phyloP scores from a whole-genome alignment of 345 rosid species.

The Kandelia obovata region DNA sequence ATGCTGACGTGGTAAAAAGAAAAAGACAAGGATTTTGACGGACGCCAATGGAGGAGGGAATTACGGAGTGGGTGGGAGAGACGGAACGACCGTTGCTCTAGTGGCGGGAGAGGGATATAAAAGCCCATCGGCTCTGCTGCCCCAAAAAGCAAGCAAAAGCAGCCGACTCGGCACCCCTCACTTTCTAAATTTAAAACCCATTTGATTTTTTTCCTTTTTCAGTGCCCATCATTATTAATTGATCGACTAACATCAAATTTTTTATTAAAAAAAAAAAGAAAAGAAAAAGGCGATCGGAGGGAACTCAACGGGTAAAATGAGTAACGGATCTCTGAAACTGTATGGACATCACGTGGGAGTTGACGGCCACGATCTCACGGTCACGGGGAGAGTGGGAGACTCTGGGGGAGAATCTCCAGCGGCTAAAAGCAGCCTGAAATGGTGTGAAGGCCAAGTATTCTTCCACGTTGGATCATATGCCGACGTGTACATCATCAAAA shows the following conservation, averaged over 20 bases:
- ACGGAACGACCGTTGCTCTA: background rate
- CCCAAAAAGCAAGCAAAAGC: background rate
- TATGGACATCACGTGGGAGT: too few relatives aligned
- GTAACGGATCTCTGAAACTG: too few relatives aligned
- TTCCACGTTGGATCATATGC: background rate
- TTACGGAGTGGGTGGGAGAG: background rate
- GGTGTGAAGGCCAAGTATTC: too few relatives aligned
- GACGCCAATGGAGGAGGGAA: slow-evolving; percentile 13
- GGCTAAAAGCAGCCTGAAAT: too few relatives aligned
- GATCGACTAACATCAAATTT: background rate
- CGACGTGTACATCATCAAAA: background rate
- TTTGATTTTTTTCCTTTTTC: background rate
- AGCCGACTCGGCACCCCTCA: too few relatives aligned
- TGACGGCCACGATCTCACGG: too few relatives aligned
- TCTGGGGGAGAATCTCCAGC: too few relatives aligned
- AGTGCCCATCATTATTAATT: background rate
- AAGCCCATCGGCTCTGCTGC: background rate
- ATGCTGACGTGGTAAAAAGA: too few relatives aligned
- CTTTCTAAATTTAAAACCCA: too few relatives aligned
- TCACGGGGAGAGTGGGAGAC: too few relatives aligned
- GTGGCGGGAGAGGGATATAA: background rate
- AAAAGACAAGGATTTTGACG: too few relatives aligned
- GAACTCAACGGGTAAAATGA: background rate
- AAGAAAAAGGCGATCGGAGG: background rate
- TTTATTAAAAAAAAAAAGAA: too few relatives aligned